Evolutionary conservation across 1,284 basidiomycete genomes (phyloP).

Genomic region (Schizopora paradoxa): DNA sequence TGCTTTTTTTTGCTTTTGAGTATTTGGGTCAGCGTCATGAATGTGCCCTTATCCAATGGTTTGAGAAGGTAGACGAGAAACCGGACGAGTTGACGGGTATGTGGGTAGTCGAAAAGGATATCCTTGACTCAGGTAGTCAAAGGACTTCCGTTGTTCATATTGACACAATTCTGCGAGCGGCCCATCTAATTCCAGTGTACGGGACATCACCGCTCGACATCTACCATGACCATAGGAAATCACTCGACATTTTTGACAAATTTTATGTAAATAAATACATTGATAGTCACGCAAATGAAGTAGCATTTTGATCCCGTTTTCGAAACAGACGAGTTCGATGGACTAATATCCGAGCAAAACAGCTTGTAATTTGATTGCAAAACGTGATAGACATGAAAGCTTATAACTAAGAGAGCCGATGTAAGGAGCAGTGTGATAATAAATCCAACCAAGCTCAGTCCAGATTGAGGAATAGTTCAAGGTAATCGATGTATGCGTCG

Average conservation of each 20-base stretch:
- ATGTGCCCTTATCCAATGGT: conserved; percentile 4
- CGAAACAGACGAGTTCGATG: too few relatives aligned
- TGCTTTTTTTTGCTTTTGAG: too few relatives aligned
- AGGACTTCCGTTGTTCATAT: conserved; percentile 3
- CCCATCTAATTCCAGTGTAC: conserved; percentile 5
- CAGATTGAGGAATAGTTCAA: too few relatives aligned
- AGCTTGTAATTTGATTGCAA: too few relatives aligned
- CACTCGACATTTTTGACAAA: conserved; percentile 5
- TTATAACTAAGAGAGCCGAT: too few relatives aligned
- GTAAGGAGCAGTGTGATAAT: too few relatives aligned
- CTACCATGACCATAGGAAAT: not conserved
- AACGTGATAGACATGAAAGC: too few relatives aligned
- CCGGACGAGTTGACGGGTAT: conserved; percentile 9
- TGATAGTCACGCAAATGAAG: conserved; percentile 12
- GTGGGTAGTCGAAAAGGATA: conserved; percentile 4
- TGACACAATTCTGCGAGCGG: conserved; percentile 9
- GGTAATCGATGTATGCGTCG: too few relatives aligned
- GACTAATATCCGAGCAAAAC: too few relatives aligned
- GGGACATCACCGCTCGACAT: not conserved
- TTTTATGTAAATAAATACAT: conserved; percentile 15
- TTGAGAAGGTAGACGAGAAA: not conserved
- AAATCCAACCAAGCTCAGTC: too few relatives aligned
- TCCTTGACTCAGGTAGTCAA: not conserved
- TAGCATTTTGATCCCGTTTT: not conserved
- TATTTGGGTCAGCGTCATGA: not conserved